Conservation (phyloP, 169 alveolate species). For the Eimeria acervulina region DNA sequence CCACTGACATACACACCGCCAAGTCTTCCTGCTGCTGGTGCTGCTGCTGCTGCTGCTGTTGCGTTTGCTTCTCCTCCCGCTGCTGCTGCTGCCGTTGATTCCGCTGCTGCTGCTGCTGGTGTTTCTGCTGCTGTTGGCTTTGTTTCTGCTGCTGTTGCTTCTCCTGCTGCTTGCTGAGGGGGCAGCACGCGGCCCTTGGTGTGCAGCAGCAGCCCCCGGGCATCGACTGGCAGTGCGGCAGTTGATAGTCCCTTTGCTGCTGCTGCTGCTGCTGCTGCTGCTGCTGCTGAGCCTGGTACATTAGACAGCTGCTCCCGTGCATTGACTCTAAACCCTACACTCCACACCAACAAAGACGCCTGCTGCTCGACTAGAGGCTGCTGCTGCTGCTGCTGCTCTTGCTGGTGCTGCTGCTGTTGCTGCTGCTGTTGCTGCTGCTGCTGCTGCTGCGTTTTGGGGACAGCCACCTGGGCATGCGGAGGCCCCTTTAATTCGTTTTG, state of each 20-base stretch:
- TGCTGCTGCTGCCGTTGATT: neutral
- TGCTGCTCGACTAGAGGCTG: neutral
- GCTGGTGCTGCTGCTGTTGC: neutral
- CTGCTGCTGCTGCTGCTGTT: conserved; percentile 3
- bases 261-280: conserved; percentile 23
- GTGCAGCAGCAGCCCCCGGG: conserved; percentile 30
- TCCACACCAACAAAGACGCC: conserved; percentile 58
- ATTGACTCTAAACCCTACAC: conserved; percentile 39
- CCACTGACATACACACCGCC: conserved; percentile 82
- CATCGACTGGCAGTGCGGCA: neutral
- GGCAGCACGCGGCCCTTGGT: conserved; percentile 23
- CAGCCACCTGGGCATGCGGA: neutral
- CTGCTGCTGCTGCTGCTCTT: neutral
- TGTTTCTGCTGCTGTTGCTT: too few species aligned
- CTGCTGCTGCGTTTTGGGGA: too few species aligned
- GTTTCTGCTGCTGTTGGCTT: too few species aligned
- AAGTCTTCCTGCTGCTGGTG: too few species aligned
- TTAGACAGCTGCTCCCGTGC: neutral
- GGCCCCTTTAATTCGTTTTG: neutral
- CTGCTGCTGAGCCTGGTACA: too few species aligned
- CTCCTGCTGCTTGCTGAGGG: too few species aligned
- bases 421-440: conserved; percentile 2
- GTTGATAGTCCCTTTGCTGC: neutral
- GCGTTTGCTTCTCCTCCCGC: too few species aligned
- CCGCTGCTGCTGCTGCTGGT: neutral